Conservation (phyloP, 129 eudicot genomes). For the Arctium lappa region DNA sequence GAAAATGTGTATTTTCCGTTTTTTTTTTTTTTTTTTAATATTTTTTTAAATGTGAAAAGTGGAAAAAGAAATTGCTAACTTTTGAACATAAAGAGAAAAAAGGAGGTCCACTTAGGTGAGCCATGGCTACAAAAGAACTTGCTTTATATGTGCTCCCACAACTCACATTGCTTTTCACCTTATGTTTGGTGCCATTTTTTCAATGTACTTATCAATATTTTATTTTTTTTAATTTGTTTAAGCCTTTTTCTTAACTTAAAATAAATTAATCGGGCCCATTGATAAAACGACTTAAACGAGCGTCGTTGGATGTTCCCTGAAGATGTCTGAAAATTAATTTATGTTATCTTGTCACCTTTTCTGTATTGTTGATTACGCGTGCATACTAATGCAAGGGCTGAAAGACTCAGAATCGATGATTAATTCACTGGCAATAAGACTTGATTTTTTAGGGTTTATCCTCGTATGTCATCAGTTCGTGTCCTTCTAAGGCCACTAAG, state of each 20-base stretch:
- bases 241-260: background rate
- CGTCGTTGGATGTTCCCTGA: background rate
- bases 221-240: background rate
- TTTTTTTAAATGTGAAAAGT: background rate
- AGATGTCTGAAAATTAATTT: background rate
- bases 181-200: conserved; percentile 2
- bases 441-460: background rate
- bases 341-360: background rate
- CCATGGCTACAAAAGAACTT: background rate
- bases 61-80: background rate
- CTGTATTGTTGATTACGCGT: background rate
- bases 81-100: background rate
- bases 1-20: background rate
- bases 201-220: conserved; percentile 21
- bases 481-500: background rate
- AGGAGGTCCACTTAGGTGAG: conserved; percentile 12
- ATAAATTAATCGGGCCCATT: background rate
- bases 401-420: background rate
- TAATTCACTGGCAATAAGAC: background rate
- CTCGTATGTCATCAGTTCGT: background rate
- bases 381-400: background rate
- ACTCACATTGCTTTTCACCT: conserved; percentile 30
- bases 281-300: background rate
- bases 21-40: background rate
- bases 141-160: conserved; percentile 32